Evolutionary conservation across 1,284 basidiomycete genomes (phyloP).

Genomic region (Abortiporus biennis): DNA sequence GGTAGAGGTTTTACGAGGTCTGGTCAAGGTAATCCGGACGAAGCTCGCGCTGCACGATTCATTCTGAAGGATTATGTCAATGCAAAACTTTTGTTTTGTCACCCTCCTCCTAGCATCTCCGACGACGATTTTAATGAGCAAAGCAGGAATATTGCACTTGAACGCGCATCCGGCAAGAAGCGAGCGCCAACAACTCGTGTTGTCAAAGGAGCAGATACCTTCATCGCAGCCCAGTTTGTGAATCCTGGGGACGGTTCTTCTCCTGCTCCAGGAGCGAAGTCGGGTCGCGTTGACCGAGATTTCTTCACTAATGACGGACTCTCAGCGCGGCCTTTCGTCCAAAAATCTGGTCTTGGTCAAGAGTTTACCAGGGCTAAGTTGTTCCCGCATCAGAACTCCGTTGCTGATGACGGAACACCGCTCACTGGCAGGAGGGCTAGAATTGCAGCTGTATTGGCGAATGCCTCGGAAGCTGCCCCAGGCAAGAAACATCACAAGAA

Average conservation of each 20-base stretch:
- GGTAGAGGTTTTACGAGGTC: slow-evolving; percentile 92
- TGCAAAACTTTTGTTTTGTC: slow-evolving; percentile 87
- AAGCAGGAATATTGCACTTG: slow-evolving; percentile 61
- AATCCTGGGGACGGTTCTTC: slow-evolving; percentile 17
- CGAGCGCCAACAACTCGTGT: slow-evolving; percentile 83
- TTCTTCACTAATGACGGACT: slow-evolving; percentile 72
- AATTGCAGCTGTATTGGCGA: slow-evolving; percentile 41
- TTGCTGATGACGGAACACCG: slow-evolving; percentile 71
- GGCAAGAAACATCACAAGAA: slow-evolving; percentile 92
- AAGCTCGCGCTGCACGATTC: slow-evolving; percentile 89
- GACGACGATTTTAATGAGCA: slow-evolving; percentile 76
- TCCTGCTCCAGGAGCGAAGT: slow-evolving; percentile 34
- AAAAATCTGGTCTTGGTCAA: slow-evolving; percentile 55
- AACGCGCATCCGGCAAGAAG: slow-evolving; percentile 66
- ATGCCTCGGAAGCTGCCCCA: slow-evolving; percentile 30
- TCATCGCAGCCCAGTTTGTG: slow-evolving; percentile 38
- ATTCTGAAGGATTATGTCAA: slow-evolving; percentile 98
- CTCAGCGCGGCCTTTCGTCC: slow-evolving; percentile 57
- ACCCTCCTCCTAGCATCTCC: slow-evolving; percentile 73
- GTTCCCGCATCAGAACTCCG: slow-evolving; percentile 78
- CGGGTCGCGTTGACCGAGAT: slow-evolving; percentile 70
- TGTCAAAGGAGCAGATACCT: slow-evolving; percentile 78
- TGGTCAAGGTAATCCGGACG: slow-evolving; percentile 96
- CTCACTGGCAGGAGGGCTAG: slow-evolving; percentile 43
- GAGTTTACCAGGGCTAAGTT: slow-evolving; percentile 56